These are phyloP conservation scores for Globisporangium radiosum DNA, from an alignment of 352 stramenopile species.

Conservation along the genomic window DNA sequence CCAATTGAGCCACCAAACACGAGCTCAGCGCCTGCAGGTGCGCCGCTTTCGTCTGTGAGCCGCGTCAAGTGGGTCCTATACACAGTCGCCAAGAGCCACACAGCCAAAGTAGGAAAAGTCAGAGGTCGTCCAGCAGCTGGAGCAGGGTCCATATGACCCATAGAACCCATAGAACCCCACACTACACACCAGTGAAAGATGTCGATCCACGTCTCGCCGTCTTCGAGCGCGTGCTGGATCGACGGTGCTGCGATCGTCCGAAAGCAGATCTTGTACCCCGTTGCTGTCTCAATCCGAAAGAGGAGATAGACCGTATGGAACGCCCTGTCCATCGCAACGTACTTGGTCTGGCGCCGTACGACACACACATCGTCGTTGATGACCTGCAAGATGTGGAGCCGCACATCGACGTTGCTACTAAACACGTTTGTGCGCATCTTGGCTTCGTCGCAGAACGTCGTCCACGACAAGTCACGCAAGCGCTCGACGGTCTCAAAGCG, in stretches of 20 bases:
- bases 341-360: conserved; percentile 51
- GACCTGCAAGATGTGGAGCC: conserved; percentile 39
- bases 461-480: conserved; percentile 46
- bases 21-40: conserved; percentile 22
- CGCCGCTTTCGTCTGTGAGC: conserved; percentile 17
- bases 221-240: conserved; percentile 41
- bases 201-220: conserved; percentile 50
- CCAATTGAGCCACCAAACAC: conserved; percentile 51
- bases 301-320: conserved; percentile 74
- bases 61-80: conserved; percentile 32
- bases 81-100: background rate
- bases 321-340: conserved; percentile 31
- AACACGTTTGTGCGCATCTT: conserved; percentile 55
- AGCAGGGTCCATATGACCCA: too few relatives aligned
- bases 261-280: conserved; percentile 59
- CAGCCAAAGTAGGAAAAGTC: too few relatives aligned
- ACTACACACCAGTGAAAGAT: conserved; percentile 52
- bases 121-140: too few relatives aligned
- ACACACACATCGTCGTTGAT: conserved; percentile 45
- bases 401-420: conserved; percentile 29
- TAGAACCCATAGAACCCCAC: too few relatives aligned
- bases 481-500: conserved; percentile 20
- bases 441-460: conserved; percentile 34
- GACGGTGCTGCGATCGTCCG: conserved; percentile 45
- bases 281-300: conserved; percentile 47